Percentiles rank a stretch among this genome's conserved stretches.
phyloP scores from a whole-genome alignment of 164 flowering plant species.

The Malania oleifera region DNA sequence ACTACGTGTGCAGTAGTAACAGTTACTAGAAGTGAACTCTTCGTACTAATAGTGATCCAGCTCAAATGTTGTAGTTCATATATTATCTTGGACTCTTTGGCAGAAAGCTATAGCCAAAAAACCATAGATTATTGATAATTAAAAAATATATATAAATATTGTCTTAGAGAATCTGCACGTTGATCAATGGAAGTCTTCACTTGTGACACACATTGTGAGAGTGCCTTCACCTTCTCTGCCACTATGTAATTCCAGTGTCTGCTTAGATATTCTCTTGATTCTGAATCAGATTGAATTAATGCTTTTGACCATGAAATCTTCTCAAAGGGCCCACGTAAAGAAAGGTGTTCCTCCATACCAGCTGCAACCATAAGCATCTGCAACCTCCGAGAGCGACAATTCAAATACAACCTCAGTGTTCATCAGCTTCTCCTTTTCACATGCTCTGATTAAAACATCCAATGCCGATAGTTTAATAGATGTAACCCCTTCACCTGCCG shows the following conservation, averaged over 20 bases:
- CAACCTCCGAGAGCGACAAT: conserved; percentile 65
- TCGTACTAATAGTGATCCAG: too few relatives aligned
- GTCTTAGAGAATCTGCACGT: conserved; percentile 50
- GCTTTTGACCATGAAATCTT: conserved; percentile 22
- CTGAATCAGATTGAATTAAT: conserved; percentile 31
- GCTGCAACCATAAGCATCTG: conserved; percentile 57
- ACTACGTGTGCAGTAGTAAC: too few relatives aligned
- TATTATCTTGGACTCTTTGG: too few relatives aligned
- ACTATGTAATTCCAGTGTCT: conserved; percentile 45
- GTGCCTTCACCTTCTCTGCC: conserved; percentile 73
- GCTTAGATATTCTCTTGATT: conserved; percentile 34
- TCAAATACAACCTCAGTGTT: conserved; percentile 47
- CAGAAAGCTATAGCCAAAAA: too few relatives aligned
- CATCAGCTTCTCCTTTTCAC: conserved; percentile 57
- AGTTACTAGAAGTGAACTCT: too few relatives aligned
- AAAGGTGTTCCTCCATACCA: conserved; percentile 45
- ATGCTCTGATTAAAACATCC: conserved; percentile 58
- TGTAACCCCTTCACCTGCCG: conserved; percentile 34
- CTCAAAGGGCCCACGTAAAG: conserved; percentile 22
- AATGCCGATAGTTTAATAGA: conserved; percentile 71
- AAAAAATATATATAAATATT: too few relatives aligned
- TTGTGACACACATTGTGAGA: conserved; percentile 52
- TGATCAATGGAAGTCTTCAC: conserved; percentile 54
- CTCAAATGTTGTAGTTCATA: too few relatives aligned
- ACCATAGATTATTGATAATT: too few relatives aligned